Evolutionary conservation across 2,329 filamentous ascomycete species (phyloP).

Genomic region (Penicillium paneum): DNA sequence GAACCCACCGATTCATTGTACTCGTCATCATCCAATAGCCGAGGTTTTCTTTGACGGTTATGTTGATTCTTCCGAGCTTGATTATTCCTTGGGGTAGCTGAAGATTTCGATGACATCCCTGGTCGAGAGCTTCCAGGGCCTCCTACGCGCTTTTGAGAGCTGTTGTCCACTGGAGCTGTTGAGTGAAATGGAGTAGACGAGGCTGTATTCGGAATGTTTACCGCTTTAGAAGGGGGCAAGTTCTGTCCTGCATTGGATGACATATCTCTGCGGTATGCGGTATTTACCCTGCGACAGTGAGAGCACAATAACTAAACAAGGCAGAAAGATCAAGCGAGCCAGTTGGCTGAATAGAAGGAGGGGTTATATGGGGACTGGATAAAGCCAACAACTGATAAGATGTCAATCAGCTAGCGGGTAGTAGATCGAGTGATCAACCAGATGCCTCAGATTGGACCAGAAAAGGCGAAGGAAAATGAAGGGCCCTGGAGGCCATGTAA

Average conservation of each 20-base stretch:
- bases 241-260: conserved; percentile 41
- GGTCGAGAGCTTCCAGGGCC: conserved; percentile 42
- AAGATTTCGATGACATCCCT: conserved; percentile 38
- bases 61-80: conserved; percentile 79
- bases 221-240: conserved; percentile 39
- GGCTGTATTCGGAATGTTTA: conserved; percentile 34
- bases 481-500: conserved; percentile 24
- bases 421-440: conserved; percentile 10
- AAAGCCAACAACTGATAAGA: conserved; percentile 13
- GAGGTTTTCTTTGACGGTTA: conserved; percentile 72
- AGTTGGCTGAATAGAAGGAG: not conserved
- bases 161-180: conserved; percentile 31
- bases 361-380: conserved; percentile 2
- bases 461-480: conserved; percentile 13
- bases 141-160: conserved; percentile 41
- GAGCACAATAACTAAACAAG: not conserved
- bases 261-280: conserved; percentile 29
- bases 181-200: conserved; percentile 35
- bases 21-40: conserved; percentile 76
- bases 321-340: not conserved
- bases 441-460: not conserved
- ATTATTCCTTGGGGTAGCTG: conserved; percentile 58
- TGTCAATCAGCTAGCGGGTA: conserved; percentile 8
- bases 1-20: conserved; percentile 72
- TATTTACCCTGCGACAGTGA: not conserved